Evolutionary conservation across 2,329 filamentous ascomycete genomes (phyloP).

Genomic region (Capronia americana): DNA sequence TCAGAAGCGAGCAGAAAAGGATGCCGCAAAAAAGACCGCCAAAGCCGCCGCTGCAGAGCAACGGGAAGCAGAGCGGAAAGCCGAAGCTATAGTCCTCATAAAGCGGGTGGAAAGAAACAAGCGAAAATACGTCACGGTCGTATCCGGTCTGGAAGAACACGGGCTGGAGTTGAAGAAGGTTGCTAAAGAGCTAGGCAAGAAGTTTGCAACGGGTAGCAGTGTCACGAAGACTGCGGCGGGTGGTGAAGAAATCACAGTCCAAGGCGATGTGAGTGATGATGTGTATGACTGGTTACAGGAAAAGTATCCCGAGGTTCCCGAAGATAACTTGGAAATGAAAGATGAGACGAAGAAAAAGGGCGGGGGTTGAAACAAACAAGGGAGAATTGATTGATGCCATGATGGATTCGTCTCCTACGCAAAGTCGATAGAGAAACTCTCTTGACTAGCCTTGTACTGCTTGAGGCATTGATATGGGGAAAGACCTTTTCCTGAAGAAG

Average conservation of each 20-base stretch:
- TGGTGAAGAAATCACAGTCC: conserved; percentile 95
- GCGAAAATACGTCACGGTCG: conserved; percentile 92
- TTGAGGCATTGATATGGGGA: neutral
- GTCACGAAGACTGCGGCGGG: conserved; percentile 88
- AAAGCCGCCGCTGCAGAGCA: conserved; percentile 88
- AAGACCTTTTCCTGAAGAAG: neutral
- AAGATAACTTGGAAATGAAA: conserved; percentile 95
- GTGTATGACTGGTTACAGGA: conserved; percentile 89
- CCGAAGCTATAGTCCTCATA: conserved; percentile 82
- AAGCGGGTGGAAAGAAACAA: conserved; percentile 99
- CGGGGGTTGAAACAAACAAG: neutral
- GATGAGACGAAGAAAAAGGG: conserved; percentile 89
- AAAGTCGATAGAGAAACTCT: neutral
- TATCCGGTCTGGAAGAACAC: conserved; percentile 89
- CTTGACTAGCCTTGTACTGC: neutral
- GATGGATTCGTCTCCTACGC: neutral
- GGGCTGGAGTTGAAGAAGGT: conserved; percentile 94
- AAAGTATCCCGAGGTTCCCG: conserved; percentile 82
- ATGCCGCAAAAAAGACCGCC: conserved; percentile 94
- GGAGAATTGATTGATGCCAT: neutral
- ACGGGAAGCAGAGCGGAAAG: conserved; percentile 81
- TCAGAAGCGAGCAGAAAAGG: conserved; percentile 92
- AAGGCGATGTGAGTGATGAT: conserved; percentile 95
- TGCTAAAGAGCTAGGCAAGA: conserved; percentile 96
- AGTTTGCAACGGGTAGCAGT: conserved; percentile 91